Evolutionary conservation across 306 rosid species (phyloP), one percentile per base, ranked within the genome.

Genomic region (Vigna nakashimae): DNA sequence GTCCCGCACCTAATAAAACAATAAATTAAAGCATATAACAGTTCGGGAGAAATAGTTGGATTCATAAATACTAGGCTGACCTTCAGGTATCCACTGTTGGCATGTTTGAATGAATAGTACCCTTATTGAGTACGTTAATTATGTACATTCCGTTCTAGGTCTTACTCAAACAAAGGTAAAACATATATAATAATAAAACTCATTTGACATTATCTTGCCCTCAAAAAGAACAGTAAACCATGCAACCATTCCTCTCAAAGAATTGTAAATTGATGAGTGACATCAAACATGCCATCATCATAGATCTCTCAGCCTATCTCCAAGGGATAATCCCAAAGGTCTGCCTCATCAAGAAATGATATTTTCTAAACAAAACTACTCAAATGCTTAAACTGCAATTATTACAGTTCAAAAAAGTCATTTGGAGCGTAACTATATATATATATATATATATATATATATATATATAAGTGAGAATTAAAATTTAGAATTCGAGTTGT

Each of bases 221-320:
- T 92, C 93, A 77, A 94, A 89, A 82, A 92, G 94, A 71, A 83
- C 98, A 72, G 91, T 97, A 86, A 91, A 89, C 98, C 97, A 91
- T 56, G 98, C 90, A 89, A 89, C 97, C 92, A 95, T 95, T 75
- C 96, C 99, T 92, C 92, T 56, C 24, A 62, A 80, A 63, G 77
- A 73, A 76, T 79, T 34, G 57, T 43, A 72, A 65, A 88, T 67
- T 73, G 22, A 71, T n/a, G 62, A 73, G 16, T 74, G 49, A 69
- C 18, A 38, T 43, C 12, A 79, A 57, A 52, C 32, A 49, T 63
- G 24, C 64, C 52, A 56, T 46, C 52, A 56, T 46, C 26, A 24
- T 24, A 24, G 26, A 24, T 24, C 26, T 24, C 26, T 24, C 26
- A 24, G 26, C 26, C 26, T 24, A 24, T 24, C 26, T 24, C 26